A percentile compares a stretch with the other conserved stretches of the same genome.
Evolutionary conservation across 2,329 filamentous ascomycete genomes (phyloP).

Genomic region (Neospermospora avenae): DNA sequence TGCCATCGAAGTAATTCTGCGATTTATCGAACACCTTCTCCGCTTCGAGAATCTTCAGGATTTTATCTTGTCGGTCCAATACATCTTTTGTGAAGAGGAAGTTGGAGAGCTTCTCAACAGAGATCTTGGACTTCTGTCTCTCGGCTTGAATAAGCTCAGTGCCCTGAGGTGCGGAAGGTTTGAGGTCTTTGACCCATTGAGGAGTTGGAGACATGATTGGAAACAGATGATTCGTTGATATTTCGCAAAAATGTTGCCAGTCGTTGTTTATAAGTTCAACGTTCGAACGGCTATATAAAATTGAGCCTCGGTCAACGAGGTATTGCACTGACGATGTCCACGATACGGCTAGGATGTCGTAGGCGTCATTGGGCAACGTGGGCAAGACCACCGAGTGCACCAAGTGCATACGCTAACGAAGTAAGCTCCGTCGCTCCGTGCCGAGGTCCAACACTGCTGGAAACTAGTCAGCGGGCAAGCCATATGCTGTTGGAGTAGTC

Average conservation of each 20-base stretch:
- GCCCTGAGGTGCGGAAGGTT: conserved; percentile 65
- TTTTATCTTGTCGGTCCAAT: conserved; percentile 55
- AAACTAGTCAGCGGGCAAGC: background rate
- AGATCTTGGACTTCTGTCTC: conserved; percentile 62
- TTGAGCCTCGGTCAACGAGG: conserved; percentile 21
- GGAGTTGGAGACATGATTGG: conserved; percentile 31
- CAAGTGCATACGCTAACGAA: too few species aligned
- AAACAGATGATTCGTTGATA: background rate
- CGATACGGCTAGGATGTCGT: background rate
- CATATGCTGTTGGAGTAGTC: background rate
- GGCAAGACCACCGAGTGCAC: too few species aligned
- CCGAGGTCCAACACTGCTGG: conserved; percentile 12
- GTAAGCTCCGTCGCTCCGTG: conserved; percentile 1
- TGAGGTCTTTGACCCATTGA: conserved; percentile 64
- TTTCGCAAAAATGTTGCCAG: background rate
- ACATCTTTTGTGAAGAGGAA: conserved; percentile 67
- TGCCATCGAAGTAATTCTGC: conserved; percentile 71
- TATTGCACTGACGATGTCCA: too few species aligned
- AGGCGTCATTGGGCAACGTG: conserved; percentile 1
- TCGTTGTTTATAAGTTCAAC: conserved; percentile 10
- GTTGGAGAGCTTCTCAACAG: conserved; percentile 63
- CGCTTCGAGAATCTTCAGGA: conserved; percentile 61
- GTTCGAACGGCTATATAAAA: background rate
- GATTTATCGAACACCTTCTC: conserved; percentile 76
- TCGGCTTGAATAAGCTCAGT: conserved; percentile 66